Base-by-base conservation (phyloP, 371 early-diverging fungal genomes). In the Capillidium heterosporum region DNA sequence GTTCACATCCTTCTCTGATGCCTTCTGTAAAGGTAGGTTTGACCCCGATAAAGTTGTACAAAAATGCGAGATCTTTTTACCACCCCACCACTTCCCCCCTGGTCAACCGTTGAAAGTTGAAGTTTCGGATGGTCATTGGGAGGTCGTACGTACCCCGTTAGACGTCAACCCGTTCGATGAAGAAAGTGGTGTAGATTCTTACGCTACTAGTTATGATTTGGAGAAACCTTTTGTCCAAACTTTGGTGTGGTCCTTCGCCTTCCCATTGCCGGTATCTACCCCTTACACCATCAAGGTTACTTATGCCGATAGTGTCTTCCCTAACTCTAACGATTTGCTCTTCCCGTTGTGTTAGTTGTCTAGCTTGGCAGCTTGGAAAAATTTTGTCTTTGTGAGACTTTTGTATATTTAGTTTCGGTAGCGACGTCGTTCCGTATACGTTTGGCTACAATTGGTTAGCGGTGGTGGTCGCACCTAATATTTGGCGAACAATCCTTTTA, bases 41-140 rank as follows among this genome's bases (percentile, higher is more conserved):
- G 35, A 35, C 13, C 31, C 41, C 17, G 55, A 40, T 28, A 19
- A 42, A 5, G 23, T 43, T 7, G n/a, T 28, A 13, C 8, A 39
- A 4, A 17, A 35, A 40, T 55, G 55, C 35, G 43, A 55, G 35
- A 42, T 55, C 23, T 55, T 42, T 44, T 13, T 55, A 27, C 55
- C 55, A 13, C 21, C 35, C 26, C 55, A 55, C 28, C 55, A 55
- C 29, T 55, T 55, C 26, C 55, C 55, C 2, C 39, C 55, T 29
- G 17, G 39, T 17, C 13, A 17, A 2, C 21, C 23, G 15, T 8
- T 55, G 5, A 55, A 55, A 7, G 55, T 55, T 7, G 21, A 39
- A 15, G 26, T 55, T 23, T 24, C n/a, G n/a, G 43, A 55, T 17
- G 55, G 55, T 2, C 19, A 21, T n/a, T 50, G 35, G 31, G 39